Evolutionary conservation across 176 grass and related monocot species (phyloP), one percentile per base, ranked within the genome.

Genomic region (Oryza officinalis): DNA sequence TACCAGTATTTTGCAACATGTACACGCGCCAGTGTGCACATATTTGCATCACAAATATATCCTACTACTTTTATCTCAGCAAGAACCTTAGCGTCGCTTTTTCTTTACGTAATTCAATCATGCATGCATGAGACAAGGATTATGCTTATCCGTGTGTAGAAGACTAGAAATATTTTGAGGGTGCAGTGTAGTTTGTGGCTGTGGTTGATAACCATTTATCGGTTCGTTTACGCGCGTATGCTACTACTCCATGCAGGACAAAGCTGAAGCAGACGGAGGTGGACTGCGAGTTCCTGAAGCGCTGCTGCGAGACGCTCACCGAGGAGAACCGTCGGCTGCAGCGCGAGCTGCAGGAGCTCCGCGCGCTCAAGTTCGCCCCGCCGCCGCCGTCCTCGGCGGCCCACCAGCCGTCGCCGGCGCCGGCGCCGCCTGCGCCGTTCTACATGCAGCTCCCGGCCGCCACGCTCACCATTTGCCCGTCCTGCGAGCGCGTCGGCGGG

Each of bases 201-300:
- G 65, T 41, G 67, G 18, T 37, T 80, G 69, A 35, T 63, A 27
- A 68, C 46, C 18, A 75, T 35, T 35, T 35, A 35, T 50, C 25
- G 3, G 10, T 74, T 82, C 57, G n/a, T 3, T 61, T 25, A 61
- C 22, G 25, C 57, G n/a, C 20, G 57, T 25, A 11, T 41, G 7
- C 8, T 41, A 41, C 9, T 25, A 30, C 68, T 9, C 63, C 80
- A 61, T 79, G 80, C 81, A 99, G 97, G 90, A 99, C 97, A 22
- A 99, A 99, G 90, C 87, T 96, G 81, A 99, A 96, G 91, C 91
- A 96, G 82, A 99, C 97, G 23, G 93, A 99, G 84, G 91, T 94
- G 43, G 97, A 99, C 81, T 92, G 86, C 60, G 91, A 99, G 86
- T 84, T 93, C 86, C 86, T 99, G 7, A 99, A 92, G 89, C 90